Evolutionary conservation across 495 filamentous ascomycete species (phyloP), one percentile per base, ranked within the genome.

Genomic region (Penicillium parvum): DNA sequence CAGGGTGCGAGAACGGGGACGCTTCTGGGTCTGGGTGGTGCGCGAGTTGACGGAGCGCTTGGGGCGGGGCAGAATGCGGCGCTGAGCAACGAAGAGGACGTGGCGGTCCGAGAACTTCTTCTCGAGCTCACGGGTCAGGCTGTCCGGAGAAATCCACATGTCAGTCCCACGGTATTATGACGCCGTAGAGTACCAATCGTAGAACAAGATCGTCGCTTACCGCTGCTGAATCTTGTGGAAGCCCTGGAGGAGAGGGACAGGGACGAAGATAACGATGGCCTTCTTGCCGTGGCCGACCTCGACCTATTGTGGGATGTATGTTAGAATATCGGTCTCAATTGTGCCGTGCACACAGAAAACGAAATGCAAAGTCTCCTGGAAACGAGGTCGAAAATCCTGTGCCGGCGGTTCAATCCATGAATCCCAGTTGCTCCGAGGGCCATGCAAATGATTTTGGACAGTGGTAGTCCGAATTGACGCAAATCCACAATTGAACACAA

Each of bases 31-130:
- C 66, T 85, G 88, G 57, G 79, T 83, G 69, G 90, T 88, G 75
- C 92, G 92, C 47, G 82, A 87, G 78, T 88, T 90, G 77, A 79
- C 84, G 69, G 86, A 90, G 62, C 92, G 92, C 81, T 95, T 96
- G 65, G 92, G 92, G 61, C 88, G 87, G 64, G 92, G 90, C 42
- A 98, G 86, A 66, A 98, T 98, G 71, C 92, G 91, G 81, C 92
- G 92, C 64, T 91, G 90, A 59, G 91, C 92, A 53, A 98, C 82
- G 83, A 98, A 88, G 66, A 98, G 82, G 70, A 98, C 92, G 75
- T 98, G 92, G 73, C 92, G 91, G 82, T 97, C 92, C 55, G 92
- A 96, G 87, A 98, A 98, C 79, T 97, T 98, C 88, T 98, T 97
- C 82, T 98, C 92, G 62, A 98, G 90, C 81, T 98, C 92, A 73